A percentile compares a stretch with the other conserved stretches of the same genome.
Evolutionary conservation across 73 alveolate species (phyloP).

Genomic region (Paramecium bursaria): DNA sequence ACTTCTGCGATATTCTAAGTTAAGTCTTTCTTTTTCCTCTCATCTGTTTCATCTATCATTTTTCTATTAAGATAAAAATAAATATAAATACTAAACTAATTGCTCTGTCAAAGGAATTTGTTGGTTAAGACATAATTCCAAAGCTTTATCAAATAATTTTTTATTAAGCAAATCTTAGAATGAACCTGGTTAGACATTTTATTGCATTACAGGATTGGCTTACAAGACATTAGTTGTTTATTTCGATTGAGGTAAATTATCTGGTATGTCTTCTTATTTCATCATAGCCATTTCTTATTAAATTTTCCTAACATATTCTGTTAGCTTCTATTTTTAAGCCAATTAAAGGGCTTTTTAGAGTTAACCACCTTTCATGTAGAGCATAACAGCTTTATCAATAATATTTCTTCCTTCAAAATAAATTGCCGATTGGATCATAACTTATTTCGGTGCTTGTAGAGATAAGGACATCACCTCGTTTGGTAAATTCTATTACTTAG

Average conservation of each 20-base stretch:
- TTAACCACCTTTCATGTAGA: conserved; percentile 93
- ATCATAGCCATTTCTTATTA: conserved; percentile 5
- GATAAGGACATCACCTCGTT: conserved; percentile 90
- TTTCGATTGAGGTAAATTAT: no score
- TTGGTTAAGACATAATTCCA: conserved; percentile 86
- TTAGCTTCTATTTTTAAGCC: conserved; percentile 77
- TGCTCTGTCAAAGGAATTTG: conserved; percentile 89
- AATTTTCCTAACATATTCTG: conserved; percentile 71
- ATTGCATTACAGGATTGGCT: no score
- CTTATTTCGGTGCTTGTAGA: conserved; percentile 83
- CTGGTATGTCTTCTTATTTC: conserved; percentile 17
- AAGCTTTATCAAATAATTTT: conserved; percentile 89
- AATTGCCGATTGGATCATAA: conserved; percentile 90
- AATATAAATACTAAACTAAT: conserved; percentile 80
- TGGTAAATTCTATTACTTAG: conserved; percentile 89
- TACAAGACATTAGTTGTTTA: no score
- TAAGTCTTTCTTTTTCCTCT: conserved; percentile 84
- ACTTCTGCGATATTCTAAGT: conserved; percentile 89
- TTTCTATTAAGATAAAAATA: conserved; percentile 57
- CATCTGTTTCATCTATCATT: conserved; percentile 80
- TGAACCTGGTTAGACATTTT: no score
- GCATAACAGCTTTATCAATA: conserved; percentile 89
- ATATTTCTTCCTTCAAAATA: conserved; percentile 93
- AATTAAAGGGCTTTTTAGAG: conserved; percentile 91
- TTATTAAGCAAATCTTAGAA: conserved; percentile 73